Evolutionary conservation across 2,329 filamentous ascomycete genomes (phyloP).

Genomic region (Neocucurbitaria cava): DNA sequence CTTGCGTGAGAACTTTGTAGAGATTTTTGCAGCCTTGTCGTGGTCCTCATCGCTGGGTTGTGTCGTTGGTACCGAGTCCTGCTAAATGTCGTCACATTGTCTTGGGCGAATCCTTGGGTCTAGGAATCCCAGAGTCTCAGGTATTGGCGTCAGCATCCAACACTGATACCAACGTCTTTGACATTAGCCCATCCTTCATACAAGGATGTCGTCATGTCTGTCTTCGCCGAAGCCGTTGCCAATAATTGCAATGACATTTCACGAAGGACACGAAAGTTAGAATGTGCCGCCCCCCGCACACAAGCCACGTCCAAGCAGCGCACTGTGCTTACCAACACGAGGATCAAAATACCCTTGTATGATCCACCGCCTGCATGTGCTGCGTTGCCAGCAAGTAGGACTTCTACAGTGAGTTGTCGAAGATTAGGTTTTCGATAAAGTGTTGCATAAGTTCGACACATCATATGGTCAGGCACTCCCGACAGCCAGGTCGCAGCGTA

Average conservation of each 20-base stretch:
- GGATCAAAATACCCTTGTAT: slow-evolving; percentile 13
- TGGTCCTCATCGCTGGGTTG: neutral
- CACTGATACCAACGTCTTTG: neutral
- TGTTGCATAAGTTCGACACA: slow-evolving; percentile 10
- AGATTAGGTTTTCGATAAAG: slow-evolving; percentile 29
- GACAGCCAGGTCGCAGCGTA: slow-evolving; percentile 21
- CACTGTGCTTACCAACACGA: slow-evolving; percentile 17
- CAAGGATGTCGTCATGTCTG: neutral
- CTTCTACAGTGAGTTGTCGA: slow-evolving; percentile 9
- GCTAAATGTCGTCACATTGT: neutral
- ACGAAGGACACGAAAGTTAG: neutral
- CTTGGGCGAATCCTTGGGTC: neutral
- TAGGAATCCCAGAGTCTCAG: neutral
- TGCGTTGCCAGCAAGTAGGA: slow-evolving; percentile 7
- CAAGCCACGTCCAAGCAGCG: slow-evolving; percentile 3
- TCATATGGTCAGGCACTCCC: slow-evolving; percentile 10
- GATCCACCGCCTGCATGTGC: slow-evolving; percentile 17
- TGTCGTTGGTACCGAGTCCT: neutral
- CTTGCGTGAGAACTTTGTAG: neutral
- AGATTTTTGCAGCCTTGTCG: neutral
- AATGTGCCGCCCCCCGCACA: neutral
- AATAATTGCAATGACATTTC: slow-evolving; percentile 2
- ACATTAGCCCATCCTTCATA: neutral
- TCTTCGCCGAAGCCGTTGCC: neutral
- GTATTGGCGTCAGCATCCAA: neutral